phyloP scores from a whole-genome alignment of 2,329 filamentous ascomycete species.

The Fusarium euwallaceae region DNA sequence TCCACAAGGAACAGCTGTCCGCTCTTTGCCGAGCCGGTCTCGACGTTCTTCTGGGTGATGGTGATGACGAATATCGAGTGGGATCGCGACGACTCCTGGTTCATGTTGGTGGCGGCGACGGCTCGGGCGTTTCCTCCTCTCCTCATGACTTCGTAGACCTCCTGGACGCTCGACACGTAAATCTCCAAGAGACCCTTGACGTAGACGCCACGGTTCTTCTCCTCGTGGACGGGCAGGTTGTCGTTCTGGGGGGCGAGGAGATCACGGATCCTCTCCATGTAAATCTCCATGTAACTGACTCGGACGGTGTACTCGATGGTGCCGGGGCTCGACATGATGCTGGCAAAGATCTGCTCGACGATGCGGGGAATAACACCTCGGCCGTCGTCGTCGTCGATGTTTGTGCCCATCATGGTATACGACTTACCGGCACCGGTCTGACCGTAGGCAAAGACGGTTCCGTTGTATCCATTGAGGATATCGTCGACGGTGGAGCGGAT shows the following conservation, averaged over 20 bases:
- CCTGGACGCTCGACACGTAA: conserved; percentile 94
- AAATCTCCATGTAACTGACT: conserved; percentile 99
- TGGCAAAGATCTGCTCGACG: conserved; percentile 96
- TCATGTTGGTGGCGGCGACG: conserved; percentile 99
- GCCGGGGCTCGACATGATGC: conserved; percentile 89
- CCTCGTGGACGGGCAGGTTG: conserved; percentile 97
- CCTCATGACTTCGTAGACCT: conserved; percentile 97
- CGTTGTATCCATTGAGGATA: conserved; percentile 99
- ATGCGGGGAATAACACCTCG: conserved; percentile 98
- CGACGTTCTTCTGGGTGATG: conserved; percentile 96
- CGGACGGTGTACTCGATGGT: conserved; percentile 99
- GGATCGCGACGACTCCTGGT: conserved; percentile 96
- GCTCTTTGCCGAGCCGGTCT: conserved; percentile 95
- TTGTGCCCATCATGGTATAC: conserved; percentile 87
- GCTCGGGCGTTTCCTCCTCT: conserved; percentile 89
- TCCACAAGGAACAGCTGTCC: conserved; percentile 98
- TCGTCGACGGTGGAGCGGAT: conserved; percentile 97
- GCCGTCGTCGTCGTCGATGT: conserved; percentile 89
- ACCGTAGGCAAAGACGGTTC: conserved; percentile 97
- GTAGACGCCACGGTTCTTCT: conserved; percentile 95
- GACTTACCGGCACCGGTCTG: conserved; percentile 99
- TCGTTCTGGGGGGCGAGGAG: conserved; percentile 92
- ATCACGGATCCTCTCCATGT: conserved; percentile 99
- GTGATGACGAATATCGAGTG: conserved; percentile 99
- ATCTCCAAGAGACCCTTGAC: conserved; percentile 96